Evolutionary conservation across 1,139 yeast species (phyloP).

Genomic region (Scheffersomyces titani): DNA sequence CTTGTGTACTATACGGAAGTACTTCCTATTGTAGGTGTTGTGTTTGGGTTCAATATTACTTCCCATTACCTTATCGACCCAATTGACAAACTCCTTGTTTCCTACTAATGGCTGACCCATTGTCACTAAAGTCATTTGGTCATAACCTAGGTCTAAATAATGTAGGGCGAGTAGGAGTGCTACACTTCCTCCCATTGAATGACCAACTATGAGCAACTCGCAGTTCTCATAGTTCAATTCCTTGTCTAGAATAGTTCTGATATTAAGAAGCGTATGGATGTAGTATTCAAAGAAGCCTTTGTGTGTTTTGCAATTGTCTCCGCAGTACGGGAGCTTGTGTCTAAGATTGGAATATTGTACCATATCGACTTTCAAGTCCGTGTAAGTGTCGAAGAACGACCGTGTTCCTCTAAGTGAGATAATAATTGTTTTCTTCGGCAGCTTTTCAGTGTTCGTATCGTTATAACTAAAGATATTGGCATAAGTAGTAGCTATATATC

Average conservation of each 20-base stretch:
- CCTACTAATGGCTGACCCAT: slow-evolving; percentile 58
- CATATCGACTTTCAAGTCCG: slow-evolving; percentile 48
- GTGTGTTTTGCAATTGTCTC: slow-evolving; percentile 45
- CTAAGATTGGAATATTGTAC: slow-evolving; percentile 28
- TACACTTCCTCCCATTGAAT: slow-evolving; percentile 55
- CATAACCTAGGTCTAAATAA: slow-evolving; percentile 36
- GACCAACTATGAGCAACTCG: slow-evolving; percentile 46
- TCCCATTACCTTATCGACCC: slow-evolving; percentile 39
- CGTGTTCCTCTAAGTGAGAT: slow-evolving; percentile 51
- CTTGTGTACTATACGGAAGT: slow-evolving; percentile 46
- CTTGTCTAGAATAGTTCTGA: slow-evolving; percentile 24
- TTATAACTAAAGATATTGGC: slow-evolving; percentile 26
- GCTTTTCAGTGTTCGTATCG: slow-evolving; percentile 3
- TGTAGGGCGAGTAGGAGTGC: slow-evolving; percentile 42
- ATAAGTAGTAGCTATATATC: slow-evolving; percentile 39
- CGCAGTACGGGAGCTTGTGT: slow-evolving; percentile 31
- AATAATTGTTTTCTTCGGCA: slow-evolving; percentile 31
- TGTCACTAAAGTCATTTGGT: slow-evolving; percentile 37
- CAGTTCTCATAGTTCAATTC: slow-evolving; percentile 29
- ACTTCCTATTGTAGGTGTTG: slow-evolving; percentile 27
- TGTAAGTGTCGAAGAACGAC: slow-evolving; percentile 45
- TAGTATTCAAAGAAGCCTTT: slow-evolving; percentile 44
- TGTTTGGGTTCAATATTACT: slow-evolving; percentile 23
- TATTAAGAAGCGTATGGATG: slow-evolving; percentile 28
- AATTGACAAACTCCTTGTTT: slow-evolving; percentile 37